Percentiles rank a stretch among this genome's conserved stretches.
Evolutionary conservation across 176 grass and related monocot genomes (phyloP).

Genomic region (Hsuehochloa calcarea): DNA sequence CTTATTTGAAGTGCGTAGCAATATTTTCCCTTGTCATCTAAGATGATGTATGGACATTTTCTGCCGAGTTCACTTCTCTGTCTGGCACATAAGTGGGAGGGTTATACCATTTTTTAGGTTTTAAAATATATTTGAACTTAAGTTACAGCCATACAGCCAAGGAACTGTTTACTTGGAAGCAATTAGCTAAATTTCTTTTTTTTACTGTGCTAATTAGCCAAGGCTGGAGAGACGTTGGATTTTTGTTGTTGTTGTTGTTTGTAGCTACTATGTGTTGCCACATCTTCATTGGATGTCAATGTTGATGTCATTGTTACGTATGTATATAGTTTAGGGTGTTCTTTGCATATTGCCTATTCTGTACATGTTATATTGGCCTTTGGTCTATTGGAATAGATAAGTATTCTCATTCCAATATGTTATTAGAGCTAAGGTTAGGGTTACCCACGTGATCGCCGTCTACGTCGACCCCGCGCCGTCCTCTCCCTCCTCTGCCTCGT

Average conservation of each 20-base stretch:
- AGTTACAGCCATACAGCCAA: not conserved
- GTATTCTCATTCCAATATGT: too few species aligned
- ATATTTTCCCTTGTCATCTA: not conserved
- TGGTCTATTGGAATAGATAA: too few species aligned
- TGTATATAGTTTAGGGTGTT: too few species aligned
- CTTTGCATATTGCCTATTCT: too few species aligned
- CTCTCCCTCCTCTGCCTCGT: too few species aligned
- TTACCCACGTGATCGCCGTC: too few species aligned
- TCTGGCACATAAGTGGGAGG: not conserved
- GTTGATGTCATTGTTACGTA: not conserved
- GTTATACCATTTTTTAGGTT: not conserved
- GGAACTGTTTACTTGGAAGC: not conserved
- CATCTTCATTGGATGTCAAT: not conserved
- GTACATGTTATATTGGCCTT: too few species aligned
- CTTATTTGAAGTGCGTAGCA: conserved; percentile 7
- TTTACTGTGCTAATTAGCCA: not conserved
- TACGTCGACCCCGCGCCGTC: too few species aligned
- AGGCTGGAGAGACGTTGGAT: not conserved
- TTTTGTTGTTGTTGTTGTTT: not conserved
- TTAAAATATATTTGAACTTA: not conserved
- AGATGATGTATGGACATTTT: not conserved
- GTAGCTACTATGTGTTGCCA: not conserved
- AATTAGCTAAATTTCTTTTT: not conserved
- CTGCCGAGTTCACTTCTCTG: not conserved
- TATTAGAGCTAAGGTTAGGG: too few species aligned